Evolutionary conservation across 2,329 filamentous ascomycete species (phyloP).

Genomic region (Sordariomycetes sp.): DNA sequence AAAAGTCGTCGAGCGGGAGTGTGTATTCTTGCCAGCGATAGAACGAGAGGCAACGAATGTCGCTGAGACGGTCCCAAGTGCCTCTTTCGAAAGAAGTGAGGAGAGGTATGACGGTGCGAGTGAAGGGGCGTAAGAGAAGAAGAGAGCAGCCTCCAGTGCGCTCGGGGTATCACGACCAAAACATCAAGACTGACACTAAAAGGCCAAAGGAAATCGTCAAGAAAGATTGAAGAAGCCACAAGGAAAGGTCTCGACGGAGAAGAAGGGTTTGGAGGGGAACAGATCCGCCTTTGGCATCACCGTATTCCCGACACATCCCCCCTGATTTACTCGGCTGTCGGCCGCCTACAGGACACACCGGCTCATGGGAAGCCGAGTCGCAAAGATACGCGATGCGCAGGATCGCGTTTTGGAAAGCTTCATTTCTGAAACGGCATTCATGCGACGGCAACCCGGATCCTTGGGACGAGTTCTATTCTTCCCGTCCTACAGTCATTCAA

Average conservation of each 20-base stretch:
- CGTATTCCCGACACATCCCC: not conserved
- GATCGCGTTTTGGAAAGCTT: not conserved
- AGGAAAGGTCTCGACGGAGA: constrained; percentile 7
- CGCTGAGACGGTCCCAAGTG: not conserved
- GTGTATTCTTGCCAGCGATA: not conserved
- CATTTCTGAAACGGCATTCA: not conserved
- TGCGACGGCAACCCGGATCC: not conserved
- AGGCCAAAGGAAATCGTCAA: too few relatives aligned
- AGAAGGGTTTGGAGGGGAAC: not conserved
- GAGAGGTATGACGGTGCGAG: not conserved
- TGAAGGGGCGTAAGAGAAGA: not conserved
- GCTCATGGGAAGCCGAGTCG: not conserved
- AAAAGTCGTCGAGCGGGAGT: not conserved
- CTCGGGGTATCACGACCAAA: constrained; percentile 6
- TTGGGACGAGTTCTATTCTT: not conserved
- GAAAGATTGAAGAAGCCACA: not conserved
- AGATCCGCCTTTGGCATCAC: not conserved
- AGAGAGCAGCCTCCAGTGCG: constrained; percentile 6
- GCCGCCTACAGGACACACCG: not conserved
- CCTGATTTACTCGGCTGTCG: too few relatives aligned
- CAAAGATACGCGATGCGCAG: not conserved
- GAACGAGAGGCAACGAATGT: not conserved
- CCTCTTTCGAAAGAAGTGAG: not conserved
- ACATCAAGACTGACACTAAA: not conserved
- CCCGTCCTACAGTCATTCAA: not conserved